Conservation (phyloP, 164 flowering plant species). For the Pachysandra terminalis region DNA sequence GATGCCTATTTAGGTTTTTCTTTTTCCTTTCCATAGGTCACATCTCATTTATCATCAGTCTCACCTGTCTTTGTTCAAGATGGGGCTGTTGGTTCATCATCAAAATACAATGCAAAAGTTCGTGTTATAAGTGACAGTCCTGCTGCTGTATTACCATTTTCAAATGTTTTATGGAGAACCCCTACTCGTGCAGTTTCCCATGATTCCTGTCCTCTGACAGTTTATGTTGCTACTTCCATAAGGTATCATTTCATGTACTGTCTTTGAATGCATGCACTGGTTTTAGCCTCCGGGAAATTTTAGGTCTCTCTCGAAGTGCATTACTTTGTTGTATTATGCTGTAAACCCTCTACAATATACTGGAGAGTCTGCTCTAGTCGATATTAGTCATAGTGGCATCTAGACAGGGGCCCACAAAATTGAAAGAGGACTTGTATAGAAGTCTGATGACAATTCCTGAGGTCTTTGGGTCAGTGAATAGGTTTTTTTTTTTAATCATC, state of each 20-base stretch:
- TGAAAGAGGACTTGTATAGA: no score
- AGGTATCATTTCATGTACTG: conserved; percentile 24
- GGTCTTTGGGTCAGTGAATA: no score
- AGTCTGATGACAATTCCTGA: no score
- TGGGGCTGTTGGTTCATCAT: conserved; percentile 49
- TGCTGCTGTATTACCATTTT: conserved; percentile 38
- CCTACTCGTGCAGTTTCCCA: conserved; percentile 55
- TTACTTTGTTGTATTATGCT: no score
- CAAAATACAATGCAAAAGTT: conserved; percentile 45
- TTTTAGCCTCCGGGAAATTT: not conserved
- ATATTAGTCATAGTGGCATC: no score
- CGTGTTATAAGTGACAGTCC: conserved; percentile 54
- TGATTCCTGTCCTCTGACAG: conserved; percentile 53
- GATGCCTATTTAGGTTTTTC: not conserved
- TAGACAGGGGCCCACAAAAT: no score
- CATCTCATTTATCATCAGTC: conserved; percentile 42
- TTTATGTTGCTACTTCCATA: conserved; percentile 44
- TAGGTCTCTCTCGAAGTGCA: no score
- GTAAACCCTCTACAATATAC: no score
- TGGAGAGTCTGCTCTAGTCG: no score
- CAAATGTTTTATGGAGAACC: conserved; percentile 41
- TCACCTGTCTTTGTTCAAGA: conserved; percentile 50
- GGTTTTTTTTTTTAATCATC: no score
- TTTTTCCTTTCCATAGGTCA: conserved; percentile 30
- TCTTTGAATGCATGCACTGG: not conserved